phyloP scores from a whole-genome alignment of 495 filamentous ascomycete genomes.

The Penicillium samsonianum region DNA sequence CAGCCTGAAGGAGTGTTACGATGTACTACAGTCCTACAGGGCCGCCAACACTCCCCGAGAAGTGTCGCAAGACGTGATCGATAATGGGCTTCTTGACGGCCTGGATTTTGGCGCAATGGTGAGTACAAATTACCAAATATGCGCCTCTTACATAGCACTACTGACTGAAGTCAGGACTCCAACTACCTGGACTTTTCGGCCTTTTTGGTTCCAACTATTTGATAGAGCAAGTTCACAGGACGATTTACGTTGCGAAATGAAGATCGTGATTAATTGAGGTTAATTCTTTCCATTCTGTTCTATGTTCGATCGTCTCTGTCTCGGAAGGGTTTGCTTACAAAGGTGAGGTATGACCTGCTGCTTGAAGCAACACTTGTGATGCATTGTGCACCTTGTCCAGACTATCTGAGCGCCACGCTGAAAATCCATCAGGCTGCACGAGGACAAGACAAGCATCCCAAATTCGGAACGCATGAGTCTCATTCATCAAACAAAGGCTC shows the following conservation, averaged over 20 bases:
- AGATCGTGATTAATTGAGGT: too few relatives aligned
- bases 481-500: slow-evolving; percentile 1
- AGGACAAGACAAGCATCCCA: slow-evolving; percentile 16
- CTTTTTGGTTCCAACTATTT: slow-evolving; percentile 5
- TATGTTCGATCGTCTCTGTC: not conserved
- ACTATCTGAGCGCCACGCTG: slow-evolving; percentile 19
- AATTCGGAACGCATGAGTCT: slow-evolving; percentile 7
- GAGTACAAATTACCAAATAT: slow-evolving; percentile 2
- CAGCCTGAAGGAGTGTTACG: not conserved
- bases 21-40: not conserved
- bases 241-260: too few relatives aligned
- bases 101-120: slow-evolving; percentile 5
- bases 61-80: slow-evolving; percentile 5
- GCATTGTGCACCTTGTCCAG: not conserved
- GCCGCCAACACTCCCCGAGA: slow-evolving; percentile 1
- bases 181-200: not conserved
- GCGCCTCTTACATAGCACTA: slow-evolving; percentile 4
- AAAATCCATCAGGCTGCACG: slow-evolving; percentile 21
- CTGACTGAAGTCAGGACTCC: slow-evolving; percentile 3
- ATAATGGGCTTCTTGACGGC: slow-evolving; percentile 1
- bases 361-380: not conserved
- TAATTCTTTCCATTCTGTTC: slow-evolving; percentile 2
- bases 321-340: not conserved
- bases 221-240: not conserved
- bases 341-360: not conserved